Conservation (phyloP, 495 filamentous ascomycete genomes). For the Neurospora sp. region DNA sequence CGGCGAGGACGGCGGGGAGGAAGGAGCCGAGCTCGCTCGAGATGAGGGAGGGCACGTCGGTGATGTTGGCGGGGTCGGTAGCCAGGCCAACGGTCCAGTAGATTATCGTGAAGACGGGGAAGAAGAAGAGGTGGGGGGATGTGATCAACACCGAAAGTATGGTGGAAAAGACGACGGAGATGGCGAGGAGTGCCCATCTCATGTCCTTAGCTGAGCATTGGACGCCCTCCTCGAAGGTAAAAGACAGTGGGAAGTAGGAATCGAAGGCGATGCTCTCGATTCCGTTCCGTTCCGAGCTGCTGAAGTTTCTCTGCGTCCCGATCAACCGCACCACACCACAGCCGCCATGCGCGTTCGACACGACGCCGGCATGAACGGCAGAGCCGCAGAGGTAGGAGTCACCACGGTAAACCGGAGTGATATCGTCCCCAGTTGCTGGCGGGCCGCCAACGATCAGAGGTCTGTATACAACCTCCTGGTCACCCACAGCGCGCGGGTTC, state of each 20-base stretch:
- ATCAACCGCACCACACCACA: slow-evolving; percentile 38
- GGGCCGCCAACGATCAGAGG: slow-evolving; percentile 70
- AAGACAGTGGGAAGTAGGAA: slow-evolving; percentile 47
- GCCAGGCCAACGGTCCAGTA: slow-evolving; percentile 73
- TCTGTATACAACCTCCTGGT: slow-evolving; percentile 57
- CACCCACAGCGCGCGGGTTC: slow-evolving; percentile 66
- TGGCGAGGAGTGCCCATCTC: slow-evolving; percentile 63
- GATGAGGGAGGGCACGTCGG: slow-evolving; percentile 41
- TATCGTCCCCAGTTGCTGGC: slow-evolving; percentile 28
- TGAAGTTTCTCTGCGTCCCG: slow-evolving; percentile 4
- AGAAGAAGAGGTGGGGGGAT: slow-evolving; percentile 60
- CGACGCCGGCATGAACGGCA: slow-evolving; percentile 41
- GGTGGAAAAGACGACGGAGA: slow-evolving; percentile 57
- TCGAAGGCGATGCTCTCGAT: slow-evolving; percentile 33
- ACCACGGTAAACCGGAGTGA: background rate
- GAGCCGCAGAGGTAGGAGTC: slow-evolving; percentile 78
- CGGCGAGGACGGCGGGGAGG: slow-evolving; percentile 65
- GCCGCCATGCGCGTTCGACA: slow-evolving; percentile 57
- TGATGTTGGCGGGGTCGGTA: slow-evolving; percentile 59
- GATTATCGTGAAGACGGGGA: slow-evolving; percentile 57
- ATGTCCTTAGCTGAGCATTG: slow-evolving; percentile 53
- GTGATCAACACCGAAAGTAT: slow-evolving; percentile 59
- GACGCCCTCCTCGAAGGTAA: slow-evolving; percentile 45
- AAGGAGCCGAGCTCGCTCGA: slow-evolving; percentile 64
- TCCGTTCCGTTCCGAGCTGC: slow-evolving; percentile 9